Evolutionary conservation across 2,329 filamentous ascomycete genomes (phyloP), one percentile per base, ranked within the genome.

Genomic region (Pseudovirgaria hyperparasitica): DNA sequence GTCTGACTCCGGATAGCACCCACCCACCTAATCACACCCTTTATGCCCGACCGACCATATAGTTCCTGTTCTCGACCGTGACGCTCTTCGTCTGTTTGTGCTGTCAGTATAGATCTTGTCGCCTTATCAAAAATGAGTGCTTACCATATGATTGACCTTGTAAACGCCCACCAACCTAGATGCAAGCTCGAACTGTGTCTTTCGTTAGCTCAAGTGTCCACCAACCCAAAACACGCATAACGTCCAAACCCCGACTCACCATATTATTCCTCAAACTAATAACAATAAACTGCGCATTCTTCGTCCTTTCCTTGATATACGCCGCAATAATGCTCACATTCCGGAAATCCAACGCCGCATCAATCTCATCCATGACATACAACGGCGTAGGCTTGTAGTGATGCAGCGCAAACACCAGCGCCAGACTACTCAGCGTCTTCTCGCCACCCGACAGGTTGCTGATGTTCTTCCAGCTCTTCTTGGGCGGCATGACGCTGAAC

Each of bases 401-500:
- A 56, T 98, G 90, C 44, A 98, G 58, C 16, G 90, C 90, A 63
- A 98, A 98, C n/a, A 98, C 90, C 31, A 98, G 62, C 13, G 90
- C 90, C 56, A 98, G 59, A 55, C 79, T 87, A 40, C 81, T 90
- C 35, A 98, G 61, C 19, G 90, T 98, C 72, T 98, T 98, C 60
- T 98, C 90, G 37, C 90, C 90, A 63, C 90, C 90, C 17, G 79
- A 87, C 41, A 98, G 53, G 53, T 98, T 96, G 48, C 80, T 78
- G 49, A 98, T 98, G 52, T 96, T 98, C 70, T 94, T 98, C 92
- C 92, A 98, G 48, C 80, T 90, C 70, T 98, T 98, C 72, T 98
- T 98, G 9, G 90, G 90, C 26, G 90, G 92, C 90, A 98, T 98
- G 39, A 98, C 92, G 30, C 78, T 87, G 63, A 98, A 98, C 25